These are phyloP conservation scores for Phyllosticta capitalensis DNA, from an alignment of 2,329 filamentous ascomycete genomes.

Conservation along the genomic window DNA sequence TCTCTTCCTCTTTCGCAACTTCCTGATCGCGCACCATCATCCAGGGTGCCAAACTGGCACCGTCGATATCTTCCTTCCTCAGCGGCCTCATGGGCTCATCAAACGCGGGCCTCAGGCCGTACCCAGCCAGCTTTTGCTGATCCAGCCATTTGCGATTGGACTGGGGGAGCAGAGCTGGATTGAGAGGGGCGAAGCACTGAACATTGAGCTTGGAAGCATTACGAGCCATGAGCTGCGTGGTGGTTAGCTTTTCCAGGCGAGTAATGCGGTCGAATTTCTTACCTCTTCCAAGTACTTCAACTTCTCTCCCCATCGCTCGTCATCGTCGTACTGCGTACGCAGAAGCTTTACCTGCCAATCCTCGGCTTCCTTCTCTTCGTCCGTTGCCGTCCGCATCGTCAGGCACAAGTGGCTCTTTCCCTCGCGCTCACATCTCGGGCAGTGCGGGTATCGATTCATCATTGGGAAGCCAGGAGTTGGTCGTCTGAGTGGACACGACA, in stretches of 20 bases:
- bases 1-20: not conserved
- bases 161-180: not conserved
- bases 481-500: not conserved
- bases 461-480: not conserved
- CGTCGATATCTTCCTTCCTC: not conserved
- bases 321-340: not conserved
- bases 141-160: not conserved
- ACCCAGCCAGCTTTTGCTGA: not conserved
- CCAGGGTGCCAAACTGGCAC: not conserved
- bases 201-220: not conserved
- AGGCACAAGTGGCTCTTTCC: conserved; percentile 5
- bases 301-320: not conserved
- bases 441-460: not conserved
- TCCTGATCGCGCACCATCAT: not conserved
- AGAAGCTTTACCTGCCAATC: not conserved
- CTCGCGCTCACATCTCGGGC: conserved; percentile 4
- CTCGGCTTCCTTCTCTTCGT: not conserved
- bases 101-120: not conserved
- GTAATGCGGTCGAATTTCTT: not conserved
- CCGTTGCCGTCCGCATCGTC: not conserved
- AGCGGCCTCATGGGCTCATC: not conserved
- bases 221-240: not conserved
- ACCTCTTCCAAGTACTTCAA: not conserved
- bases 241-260: not conserved
- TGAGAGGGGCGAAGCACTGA: not conserved